Base-by-base conservation (phyloP, 2,329 filamentous ascomycete species). In the Aspergillus novoparasiticus region DNA sequence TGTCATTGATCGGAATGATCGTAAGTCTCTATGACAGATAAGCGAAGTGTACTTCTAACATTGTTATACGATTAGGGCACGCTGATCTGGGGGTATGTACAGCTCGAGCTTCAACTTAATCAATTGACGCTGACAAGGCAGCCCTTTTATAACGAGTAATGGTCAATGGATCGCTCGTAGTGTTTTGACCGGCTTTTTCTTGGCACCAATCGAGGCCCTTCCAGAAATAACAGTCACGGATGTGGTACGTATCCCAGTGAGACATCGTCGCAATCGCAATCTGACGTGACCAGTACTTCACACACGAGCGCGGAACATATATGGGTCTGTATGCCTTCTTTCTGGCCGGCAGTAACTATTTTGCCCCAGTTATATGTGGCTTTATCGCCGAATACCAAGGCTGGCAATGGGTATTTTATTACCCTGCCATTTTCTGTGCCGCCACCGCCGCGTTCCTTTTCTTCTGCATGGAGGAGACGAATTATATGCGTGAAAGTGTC, bases 381-480 rank as follows among this genome's bases (percentile, higher is more conserved):
- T 83, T 82, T 66, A 82, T 83, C 48, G 75, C 76, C 5, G 73
- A 83, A 57, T 78, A 79, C 30, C 78, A 81, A 55, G 79, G 81
- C 2, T 83, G 81, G 81, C 59, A 74, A 66, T 83, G 81, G 81
- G 80, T 81, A 0, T 76, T 82, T 65, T 83, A 83, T 72, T 85
- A 81, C 80, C 81, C 81, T 12, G 81, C 82, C 5, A 84, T 86
- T 28, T 84, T 86, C 68, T 73, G 74, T 36, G 83, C 71, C 1
- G 72, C 75, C 1, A 78, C 78, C 1, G 80, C 83, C 39, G 67
- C 84, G 1, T 81, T 85, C 61, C 73, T 84, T 1, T 84, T 85
- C 72, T 83, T 86, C 66, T 82, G 82, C 71, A 83, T 85, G 79
- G 84, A 86, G 68, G 84, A 86, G 69, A 85, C 84, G 3, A 86